Percentiles rank a stretch among this genome's conserved stretches.
These are phyloP conservation scores for Coemansia erecta DNA, from an alignment of 192 early-diverging fungal species.

Conservation along the genomic window DNA sequence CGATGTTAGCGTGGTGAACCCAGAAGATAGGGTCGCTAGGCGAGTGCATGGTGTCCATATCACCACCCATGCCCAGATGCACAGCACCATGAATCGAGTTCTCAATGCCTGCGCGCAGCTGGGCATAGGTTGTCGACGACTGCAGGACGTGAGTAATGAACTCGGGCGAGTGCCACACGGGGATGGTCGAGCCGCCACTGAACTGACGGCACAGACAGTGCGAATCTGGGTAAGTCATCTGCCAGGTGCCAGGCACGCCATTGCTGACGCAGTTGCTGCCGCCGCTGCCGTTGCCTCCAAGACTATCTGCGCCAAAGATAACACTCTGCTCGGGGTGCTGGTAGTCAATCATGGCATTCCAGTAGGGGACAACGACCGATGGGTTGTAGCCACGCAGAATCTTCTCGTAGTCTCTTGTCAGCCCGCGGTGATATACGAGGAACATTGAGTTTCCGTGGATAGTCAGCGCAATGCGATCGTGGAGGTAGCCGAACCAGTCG, in stretches of 20 bases:
- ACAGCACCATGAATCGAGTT: constrained; percentile 48
- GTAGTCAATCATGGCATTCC: constrained; percentile 49
- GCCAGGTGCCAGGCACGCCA: constrained; percentile 30
- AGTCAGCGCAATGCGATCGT: constrained; percentile 18
- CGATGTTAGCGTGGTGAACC: constrained; percentile 62
- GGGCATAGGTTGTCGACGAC: constrained; percentile 24
- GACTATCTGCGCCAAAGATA: constrained; percentile 17
- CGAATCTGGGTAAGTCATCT: constrained; percentile 10
- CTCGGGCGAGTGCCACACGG: constrained; percentile 42
- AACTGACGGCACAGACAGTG: constrained; percentile 44
- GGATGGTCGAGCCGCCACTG: constrained; percentile 22
- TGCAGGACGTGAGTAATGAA: constrained; percentile 37
- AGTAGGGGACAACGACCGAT: constrained; percentile 43
- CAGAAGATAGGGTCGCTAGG: constrained; percentile 61
- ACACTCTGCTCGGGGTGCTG: constrained; percentile 39
- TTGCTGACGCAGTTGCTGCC: constrained; percentile 26
- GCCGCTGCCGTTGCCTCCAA: constrained; percentile 49
- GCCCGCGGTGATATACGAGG: constrained; percentile 54
- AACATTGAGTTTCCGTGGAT: constrained; percentile 50
- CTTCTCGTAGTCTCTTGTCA: constrained; percentile 55
- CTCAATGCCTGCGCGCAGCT: constrained; percentile 37
- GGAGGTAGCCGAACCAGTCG: constrained; percentile 48
- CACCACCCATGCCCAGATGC: constrained; percentile 48
- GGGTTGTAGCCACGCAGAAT: constrained; percentile 51
- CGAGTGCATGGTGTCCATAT: constrained; percentile 55